Conservation (phyloP, 2,329 filamentous ascomycete species). For the Fusarium sp. region DNA sequence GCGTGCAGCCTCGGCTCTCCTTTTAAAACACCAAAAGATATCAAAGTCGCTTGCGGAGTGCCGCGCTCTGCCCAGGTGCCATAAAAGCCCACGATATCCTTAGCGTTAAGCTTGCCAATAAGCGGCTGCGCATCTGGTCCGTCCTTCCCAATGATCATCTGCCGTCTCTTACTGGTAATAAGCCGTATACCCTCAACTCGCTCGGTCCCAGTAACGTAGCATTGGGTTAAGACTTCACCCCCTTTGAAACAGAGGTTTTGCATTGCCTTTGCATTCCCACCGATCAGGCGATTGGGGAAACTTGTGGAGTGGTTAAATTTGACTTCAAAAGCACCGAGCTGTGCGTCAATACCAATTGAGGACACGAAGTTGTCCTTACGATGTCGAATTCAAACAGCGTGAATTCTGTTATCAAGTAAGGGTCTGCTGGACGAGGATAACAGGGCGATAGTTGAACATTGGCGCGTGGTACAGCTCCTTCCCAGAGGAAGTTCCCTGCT, state of each 20-base stretch:
- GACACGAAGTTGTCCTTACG: neutral
- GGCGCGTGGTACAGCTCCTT: too few species aligned
- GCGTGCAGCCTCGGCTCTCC: rapidly evolving
- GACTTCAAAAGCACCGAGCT: neutral
- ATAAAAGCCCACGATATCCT: neutral
- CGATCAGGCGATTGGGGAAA: neutral
- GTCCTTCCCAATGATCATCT: neutral
- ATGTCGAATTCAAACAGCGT: too few species aligned
- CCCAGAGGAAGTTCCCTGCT: too few species aligned
- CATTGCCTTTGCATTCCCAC: neutral
- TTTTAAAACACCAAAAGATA: neutral
- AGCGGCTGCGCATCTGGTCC: neutral
- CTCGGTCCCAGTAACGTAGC: neutral
- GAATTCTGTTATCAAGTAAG: too few species aligned
- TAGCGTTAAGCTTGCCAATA: neutral
- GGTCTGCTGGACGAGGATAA: too few species aligned
- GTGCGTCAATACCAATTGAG: neutral
- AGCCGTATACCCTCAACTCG: neutral
- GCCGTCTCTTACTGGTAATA: neutral
- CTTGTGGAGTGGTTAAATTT: neutral
- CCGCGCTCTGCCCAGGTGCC: neutral
- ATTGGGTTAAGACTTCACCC: neutral
- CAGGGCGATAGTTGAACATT: too few species aligned
- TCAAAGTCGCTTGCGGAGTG: neutral
- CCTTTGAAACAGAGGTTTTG: neutral